Conservation (phyloP, 768 basidiomycete species). For the Amanita exitialis region DNA sequence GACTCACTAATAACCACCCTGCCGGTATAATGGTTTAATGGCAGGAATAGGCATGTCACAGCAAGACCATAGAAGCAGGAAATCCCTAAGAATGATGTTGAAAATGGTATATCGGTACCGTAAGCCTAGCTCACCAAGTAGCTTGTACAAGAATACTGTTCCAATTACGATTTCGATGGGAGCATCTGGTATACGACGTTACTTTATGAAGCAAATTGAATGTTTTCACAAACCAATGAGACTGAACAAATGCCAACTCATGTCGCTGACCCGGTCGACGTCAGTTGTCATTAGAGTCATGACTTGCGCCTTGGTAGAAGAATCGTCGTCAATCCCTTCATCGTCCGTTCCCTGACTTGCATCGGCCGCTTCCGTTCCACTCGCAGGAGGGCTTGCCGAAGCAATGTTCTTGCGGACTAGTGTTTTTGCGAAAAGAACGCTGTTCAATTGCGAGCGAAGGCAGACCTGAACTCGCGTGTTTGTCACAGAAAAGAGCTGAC, state of each 20-base stretch:
- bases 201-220: background rate
- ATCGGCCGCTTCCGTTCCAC: constrained; percentile 9
- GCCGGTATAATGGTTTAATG: constrained; percentile 78
- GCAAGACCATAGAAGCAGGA: constrained; percentile 74
- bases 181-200: constrained; percentile 35
- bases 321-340: constrained; percentile 38
- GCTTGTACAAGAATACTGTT: constrained; percentile 61
- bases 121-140: constrained; percentile 44
- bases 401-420: constrained; percentile 79
- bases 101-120: background rate
- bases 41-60: constrained; percentile 60
- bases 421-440: constrained; percentile 79
- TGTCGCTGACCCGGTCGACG: constrained; percentile 83
- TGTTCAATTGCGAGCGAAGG: constrained; percentile 69
- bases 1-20: constrained; percentile 51
- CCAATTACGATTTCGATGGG: constrained; percentile 75
- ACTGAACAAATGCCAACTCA: constrained; percentile 69
- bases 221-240: constrained; percentile 44
- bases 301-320: constrained; percentile 66
- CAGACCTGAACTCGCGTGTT: constrained; percentile 64
- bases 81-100: constrained; percentile 25
- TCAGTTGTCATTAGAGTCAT: constrained; percentile 97
- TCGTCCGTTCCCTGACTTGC: constrained; percentile 8
- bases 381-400: constrained; percentile 31
- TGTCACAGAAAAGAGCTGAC: constrained; percentile 62